Evolutionary conservation across 352 stramenopile species (phyloP), one percentile per base, ranked within the genome.

Genomic region (Phytophthora capsici): DNA sequence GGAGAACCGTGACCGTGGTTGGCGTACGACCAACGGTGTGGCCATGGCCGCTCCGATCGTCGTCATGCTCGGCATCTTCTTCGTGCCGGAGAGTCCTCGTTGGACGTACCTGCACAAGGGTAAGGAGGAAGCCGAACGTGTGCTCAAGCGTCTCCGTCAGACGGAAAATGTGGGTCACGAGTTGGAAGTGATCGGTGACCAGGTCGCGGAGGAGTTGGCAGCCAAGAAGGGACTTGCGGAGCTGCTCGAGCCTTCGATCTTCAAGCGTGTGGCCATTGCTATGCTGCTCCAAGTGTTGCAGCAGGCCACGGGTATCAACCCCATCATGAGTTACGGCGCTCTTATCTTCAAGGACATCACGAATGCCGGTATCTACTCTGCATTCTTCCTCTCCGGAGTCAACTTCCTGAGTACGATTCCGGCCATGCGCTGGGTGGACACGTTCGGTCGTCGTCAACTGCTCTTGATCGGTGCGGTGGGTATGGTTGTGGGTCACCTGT

Each of bases 201-300:
- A 73, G 51, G 36, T 81, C 22, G 64, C 36, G 3, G 64, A 74
- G n/a, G 71, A 77, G 48, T 32, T 51, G 52, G 69, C 62, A 9
- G 62, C 17, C 4, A 20, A 36, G 40, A 60, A 63, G 37, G 47
- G 65, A 10, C 14, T 78, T 12, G 40, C 36, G 0, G 71, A 82
- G 17, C 50, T 86, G 14, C 37, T 67, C 1, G 63, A 78, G 48
- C 63, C 63, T 4, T 51, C 41, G 8, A 23, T 67, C 9, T 47
- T 47, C 16, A 67, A 67, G 26, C 59, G 59, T 14, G 49, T 67
- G 16, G 43, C 55, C 14, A 61, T 67, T 20, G 59, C 59, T 2
- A 57, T 65, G 57, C 0, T 57, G 17, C 57, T 65, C 7, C 57
- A 65, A 26, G 37, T 65, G 10, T 25, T 65, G 36, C 57, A 65